Evolutionary conservation across 2,329 filamentous ascomycete genomes (phyloP).

Genomic region (Aplosporella prunicola): DNA sequence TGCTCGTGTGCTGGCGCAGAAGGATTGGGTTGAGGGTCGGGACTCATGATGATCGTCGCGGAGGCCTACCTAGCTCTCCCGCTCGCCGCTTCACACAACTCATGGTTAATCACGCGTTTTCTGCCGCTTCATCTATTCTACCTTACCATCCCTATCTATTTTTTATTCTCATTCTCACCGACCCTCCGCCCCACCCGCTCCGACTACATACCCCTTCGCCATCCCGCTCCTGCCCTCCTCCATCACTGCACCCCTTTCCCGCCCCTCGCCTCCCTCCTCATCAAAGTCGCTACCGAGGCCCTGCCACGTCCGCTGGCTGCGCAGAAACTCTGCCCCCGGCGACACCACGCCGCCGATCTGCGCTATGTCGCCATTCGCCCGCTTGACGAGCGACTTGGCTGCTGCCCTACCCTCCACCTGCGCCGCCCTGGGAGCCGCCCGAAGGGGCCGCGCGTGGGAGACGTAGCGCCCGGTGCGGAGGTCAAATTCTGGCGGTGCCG

Average conservation of each 20-base stretch:
- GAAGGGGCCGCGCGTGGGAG: slow-evolving; percentile 65
- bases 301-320: slow-evolving; percentile 78
- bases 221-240: slow-evolving; percentile 83
- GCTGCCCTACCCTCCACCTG: slow-evolving; percentile 13
- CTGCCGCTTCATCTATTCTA: background rate
- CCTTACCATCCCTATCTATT: too few relatives aligned
- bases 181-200: slow-evolving; percentile 38
- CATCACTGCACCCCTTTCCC: slow-evolving; percentile 52
- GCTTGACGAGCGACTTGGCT: slow-evolving; percentile 49
- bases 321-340: slow-evolving; percentile 79
- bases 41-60: too few relatives aligned
- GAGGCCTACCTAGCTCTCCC: too few relatives aligned
- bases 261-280: slow-evolving; percentile 43
- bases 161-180: slow-evolving; percentile 7
- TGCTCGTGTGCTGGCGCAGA: too few relatives aligned
- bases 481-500: slow-evolving; percentile 78
- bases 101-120: too few relatives aligned
- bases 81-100: too few relatives aligned
- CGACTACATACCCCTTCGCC: slow-evolving; percentile 78
- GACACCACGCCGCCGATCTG: slow-evolving; percentile 80
- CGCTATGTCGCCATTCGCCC: slow-evolving; percentile 61
- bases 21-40: too few relatives aligned
- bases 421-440: slow-evolving; percentile 15
- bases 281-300: slow-evolving; percentile 83
- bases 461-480: slow-evolving; percentile 78